These are phyloP conservation scores for Mychonastes homosphaera DNA, from an alignment of 139 green algal genomes.

Conservation along the genomic window DNA sequence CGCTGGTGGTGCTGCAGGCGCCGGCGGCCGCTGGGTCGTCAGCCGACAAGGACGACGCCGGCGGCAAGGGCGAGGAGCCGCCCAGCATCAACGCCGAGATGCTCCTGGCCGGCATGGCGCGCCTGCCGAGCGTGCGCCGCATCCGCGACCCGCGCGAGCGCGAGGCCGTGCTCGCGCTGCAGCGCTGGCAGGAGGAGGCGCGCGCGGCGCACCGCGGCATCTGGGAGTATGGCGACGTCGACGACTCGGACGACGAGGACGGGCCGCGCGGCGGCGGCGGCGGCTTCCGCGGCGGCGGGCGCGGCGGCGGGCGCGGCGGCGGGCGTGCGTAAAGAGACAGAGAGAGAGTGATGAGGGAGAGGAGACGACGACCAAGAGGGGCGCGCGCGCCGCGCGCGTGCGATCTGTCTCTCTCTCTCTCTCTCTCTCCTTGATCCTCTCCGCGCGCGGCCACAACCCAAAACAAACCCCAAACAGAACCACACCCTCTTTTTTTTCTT, in stretches of 20 bases:
- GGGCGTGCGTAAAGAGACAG: conserved; percentile 5
- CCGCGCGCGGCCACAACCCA: background rate
- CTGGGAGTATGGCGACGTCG: conserved; percentile 77
- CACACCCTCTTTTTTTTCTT: too few species aligned
- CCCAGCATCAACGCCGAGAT: conserved; percentile 31
- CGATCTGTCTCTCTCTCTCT: too few species aligned
- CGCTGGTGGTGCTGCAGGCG: conserved; percentile 26
- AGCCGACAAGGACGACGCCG: conserved; percentile 9
- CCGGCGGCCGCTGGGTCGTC: too few species aligned
- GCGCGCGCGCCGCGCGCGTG: background rate
- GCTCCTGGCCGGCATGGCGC: conserved; percentile 34
- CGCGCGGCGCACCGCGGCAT: conserved; percentile 52
- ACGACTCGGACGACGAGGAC: conserved; percentile 60
- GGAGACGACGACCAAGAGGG: too few species aligned
- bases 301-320: conserved; percentile 9
- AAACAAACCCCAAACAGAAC: background rate
- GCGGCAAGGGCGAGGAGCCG: background rate
- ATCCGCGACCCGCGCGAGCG: conserved; percentile 15
- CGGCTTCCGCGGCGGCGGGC: conserved; percentile 17
- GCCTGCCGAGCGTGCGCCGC: conserved; percentile 40
- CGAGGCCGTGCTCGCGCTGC: conserved; percentile 17
- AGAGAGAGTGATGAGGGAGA: too few species aligned
- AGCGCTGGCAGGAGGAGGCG: conserved; percentile 45
- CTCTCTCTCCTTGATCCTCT: too few species aligned
- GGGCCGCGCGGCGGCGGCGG: conserved; percentile 1